Percentiles rank a stretch among this genome's conserved stretches.
Evolutionary conservation across 371 early-diverging fungal genomes (phyloP).

Genomic region (Apophysomyces sp.): DNA sequence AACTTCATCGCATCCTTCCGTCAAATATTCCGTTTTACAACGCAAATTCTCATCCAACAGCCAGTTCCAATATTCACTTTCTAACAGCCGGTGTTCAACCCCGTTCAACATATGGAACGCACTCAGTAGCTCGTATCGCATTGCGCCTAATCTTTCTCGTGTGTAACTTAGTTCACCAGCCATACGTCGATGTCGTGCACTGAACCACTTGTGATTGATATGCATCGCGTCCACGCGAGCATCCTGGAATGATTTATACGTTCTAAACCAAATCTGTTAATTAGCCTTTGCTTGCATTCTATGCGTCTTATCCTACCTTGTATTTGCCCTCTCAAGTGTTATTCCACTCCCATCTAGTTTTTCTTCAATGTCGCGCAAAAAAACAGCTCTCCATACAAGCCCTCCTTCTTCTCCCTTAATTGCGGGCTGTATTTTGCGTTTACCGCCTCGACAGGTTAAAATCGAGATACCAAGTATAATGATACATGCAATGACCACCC

Average conservation of each 20-base stretch:
- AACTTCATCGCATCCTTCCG: not conserved
- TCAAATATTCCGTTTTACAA: constrained; percentile 19
- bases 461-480: not conserved
- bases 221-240: constrained; percentile 5
- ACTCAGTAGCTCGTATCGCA: constrained; percentile 51
- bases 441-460: not conserved
- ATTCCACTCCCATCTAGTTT: constrained; percentile 7
- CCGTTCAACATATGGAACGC: constrained; percentile 46
- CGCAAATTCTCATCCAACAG: constrained; percentile 44
- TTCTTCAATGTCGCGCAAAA: constrained; percentile 48
- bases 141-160: constrained; percentile 47
- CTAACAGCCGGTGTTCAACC: constrained; percentile 45
- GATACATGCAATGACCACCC: not conserved
- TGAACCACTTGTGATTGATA: constrained; percentile 22
- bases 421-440: not conserved
- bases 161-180: constrained; percentile 48
- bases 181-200: constrained; percentile 41
- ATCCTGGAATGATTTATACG: constrained; percentile 20
- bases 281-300: no score
- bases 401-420: not conserved
- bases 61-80: constrained; percentile 60
- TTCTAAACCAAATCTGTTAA: constrained; percentile 1
- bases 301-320: constrained; percentile 3
- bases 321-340: constrained; percentile 11
- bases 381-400: constrained; percentile 43